Evolutionary conservation across 257 asterid species (phyloP).

Genomic region (Solanum sitiens): DNA sequence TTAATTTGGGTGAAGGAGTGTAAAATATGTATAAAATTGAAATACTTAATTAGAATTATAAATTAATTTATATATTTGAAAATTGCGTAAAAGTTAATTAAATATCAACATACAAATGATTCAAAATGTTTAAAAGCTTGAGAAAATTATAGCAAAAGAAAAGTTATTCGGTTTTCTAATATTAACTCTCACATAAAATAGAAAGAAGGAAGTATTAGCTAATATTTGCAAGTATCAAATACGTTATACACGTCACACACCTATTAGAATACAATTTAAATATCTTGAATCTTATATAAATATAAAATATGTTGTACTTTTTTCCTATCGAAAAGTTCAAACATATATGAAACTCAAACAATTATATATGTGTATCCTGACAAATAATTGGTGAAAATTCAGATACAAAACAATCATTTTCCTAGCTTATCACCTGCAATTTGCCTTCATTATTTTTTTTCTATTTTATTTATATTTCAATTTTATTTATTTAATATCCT

Average conservation of each 20-base stretch:
- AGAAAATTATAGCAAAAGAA: not conserved
- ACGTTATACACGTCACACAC: too few relatives aligned
- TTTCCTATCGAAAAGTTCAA: too few relatives aligned
- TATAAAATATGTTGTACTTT: not conserved
- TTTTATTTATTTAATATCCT: too few relatives aligned
- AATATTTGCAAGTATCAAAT: too few relatives aligned
- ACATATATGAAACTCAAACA: too few relatives aligned
- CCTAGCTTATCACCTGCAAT: not conserved
- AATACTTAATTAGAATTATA: not conserved
- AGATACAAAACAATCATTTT: not conserved
- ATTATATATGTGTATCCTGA: too few relatives aligned
- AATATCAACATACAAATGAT: not conserved
- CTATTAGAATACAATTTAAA: not conserved
- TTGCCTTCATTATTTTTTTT: not conserved
- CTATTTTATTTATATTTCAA: not conserved
- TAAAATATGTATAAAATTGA: not conserved
- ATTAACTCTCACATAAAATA: not conserved
- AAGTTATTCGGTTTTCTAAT: too few relatives aligned
- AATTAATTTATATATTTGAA: too few relatives aligned
- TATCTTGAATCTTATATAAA: not conserved
- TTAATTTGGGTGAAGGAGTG: not conserved
- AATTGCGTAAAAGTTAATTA: too few relatives aligned
- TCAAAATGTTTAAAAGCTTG: not conserved
- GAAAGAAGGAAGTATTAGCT: not conserved
- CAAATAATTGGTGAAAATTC: too few relatives aligned